Base-by-base conservation (phyloP, 768 basidiomycete genomes). In the Phanerodontia chrysosporium region DNA sequence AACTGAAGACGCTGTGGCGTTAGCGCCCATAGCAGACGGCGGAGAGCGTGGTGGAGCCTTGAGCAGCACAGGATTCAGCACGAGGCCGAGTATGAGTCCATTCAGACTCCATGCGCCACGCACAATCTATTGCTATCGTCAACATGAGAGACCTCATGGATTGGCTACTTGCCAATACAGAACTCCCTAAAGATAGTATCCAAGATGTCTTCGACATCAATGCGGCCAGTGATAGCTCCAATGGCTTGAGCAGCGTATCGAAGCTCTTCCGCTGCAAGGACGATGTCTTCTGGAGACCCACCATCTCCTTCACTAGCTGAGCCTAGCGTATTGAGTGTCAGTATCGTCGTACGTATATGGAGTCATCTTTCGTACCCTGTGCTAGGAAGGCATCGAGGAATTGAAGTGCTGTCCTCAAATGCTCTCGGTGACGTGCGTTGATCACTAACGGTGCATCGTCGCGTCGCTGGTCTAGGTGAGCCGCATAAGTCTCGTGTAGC, bases 121-220 rank as follows among this genome's bases (percentile, higher is more conserved):
- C n/a, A n/a, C n/a, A n/a, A n/a, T n/a, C n/a, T n/a, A n/a, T n/a
- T n/a, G n/a, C n/a, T n/a, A n/a, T n/a, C n/a, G n/a, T n/a, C n/a
- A n/a, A 42, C 39, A 28, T 48, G 21, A 7, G 27, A 25, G 21
- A 6, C 27, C 5, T 6, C 18, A 46, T 27, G 4, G 22, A 13
- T 16, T n/a, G 12, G 13, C 73, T 64, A 92, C 74, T 95, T 92
- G 36, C 93, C 93, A 53, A 95, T 91, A 67, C 94, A 96, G 71
- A 96, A 96, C 52, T 90, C 88, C 32, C 80, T 78, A 68, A 96
- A 96, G 25, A 96, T 80, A 21, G 82, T 82, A 58, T 93, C 92
- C 22, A 96, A 71, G 8, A 95, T 78, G 59, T 95, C 92, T 65
- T 96, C 94, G 13, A 87, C 83, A 48, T 86, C 87, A 57, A 96